phyloP scores from a whole-genome alignment of 345 rosid species.

The Alliaria petiolata region DNA sequence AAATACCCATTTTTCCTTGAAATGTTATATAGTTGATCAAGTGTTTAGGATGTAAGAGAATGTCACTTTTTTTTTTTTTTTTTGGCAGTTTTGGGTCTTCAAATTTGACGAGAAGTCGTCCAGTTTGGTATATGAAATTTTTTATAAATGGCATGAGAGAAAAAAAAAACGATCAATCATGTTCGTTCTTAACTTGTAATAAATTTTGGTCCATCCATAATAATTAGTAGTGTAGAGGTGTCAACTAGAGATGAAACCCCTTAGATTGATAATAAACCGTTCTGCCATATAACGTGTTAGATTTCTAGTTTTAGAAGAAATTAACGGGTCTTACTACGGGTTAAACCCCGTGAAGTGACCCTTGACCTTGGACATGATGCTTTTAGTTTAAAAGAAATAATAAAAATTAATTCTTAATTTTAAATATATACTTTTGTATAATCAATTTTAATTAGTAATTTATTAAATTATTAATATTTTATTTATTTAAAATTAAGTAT shows the following conservation, averaged over 20 bases:
- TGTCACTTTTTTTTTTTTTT: not conserved
- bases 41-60: not conserved
- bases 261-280: no score
- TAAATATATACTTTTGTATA: no score
- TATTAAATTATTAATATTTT: no score
- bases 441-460: not conserved
- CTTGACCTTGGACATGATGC: not conserved
- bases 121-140: not conserved
- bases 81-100: not conserved
- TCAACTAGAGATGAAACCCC: no score
- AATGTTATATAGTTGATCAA: not conserved
- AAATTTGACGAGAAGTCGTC: not conserved
- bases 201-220: conserved; percentile 1
- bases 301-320: no score
- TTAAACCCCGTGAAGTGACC: no score
- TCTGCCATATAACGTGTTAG: no score
- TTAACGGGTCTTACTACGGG: no score
- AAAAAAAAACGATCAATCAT: not conserved
- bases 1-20: no score
- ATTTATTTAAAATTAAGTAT: no score
- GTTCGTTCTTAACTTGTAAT: not conserved
- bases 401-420: no score
- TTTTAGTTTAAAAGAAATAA: no score
- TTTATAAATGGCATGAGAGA: not conserved
- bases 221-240: not conserved